These are phyloP conservation scores for Eucalyptus cladocalyx DNA, from an alignment of 345 rosid species.

Conservation along the genomic window DNA sequence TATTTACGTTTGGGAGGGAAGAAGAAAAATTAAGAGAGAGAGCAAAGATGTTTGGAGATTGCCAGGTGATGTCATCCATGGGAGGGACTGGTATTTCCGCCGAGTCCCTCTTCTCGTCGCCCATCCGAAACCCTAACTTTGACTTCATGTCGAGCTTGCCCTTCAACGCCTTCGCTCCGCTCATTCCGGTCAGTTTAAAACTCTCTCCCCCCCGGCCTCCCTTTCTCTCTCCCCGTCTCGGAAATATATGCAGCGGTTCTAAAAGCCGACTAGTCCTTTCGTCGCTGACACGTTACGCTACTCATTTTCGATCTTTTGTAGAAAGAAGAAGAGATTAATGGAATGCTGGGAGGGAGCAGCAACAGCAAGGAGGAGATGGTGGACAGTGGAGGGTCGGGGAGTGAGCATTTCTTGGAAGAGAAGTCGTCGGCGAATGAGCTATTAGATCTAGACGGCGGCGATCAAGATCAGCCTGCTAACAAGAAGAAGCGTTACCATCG, in stretches of 20 bases:
- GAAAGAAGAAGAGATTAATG: constrained; percentile 63
- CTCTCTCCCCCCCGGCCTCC: not conserved
- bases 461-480: constrained; percentile 17
- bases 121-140: constrained; percentile 75
- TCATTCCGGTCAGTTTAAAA: constrained; percentile 40
- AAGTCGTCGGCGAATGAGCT: constrained; percentile 67
- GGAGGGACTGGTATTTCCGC: constrained; percentile 48
- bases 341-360: constrained; percentile 16
- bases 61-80: constrained; percentile 57
- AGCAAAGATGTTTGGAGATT: constrained; percentile 50
- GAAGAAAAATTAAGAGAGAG: not conserved
- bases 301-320: not conserved
- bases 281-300: not conserved
- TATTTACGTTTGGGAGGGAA: not conserved
- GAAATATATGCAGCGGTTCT: not conserved
- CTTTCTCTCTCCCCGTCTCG: not conserved
- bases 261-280: not conserved
- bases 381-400: constrained; percentile 72
- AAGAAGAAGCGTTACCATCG: constrained; percentile 95
- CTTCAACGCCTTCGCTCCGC: constrained; percentile 47
- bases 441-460: constrained; percentile 7
- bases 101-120: constrained; percentile 42
- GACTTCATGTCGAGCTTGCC: constrained; percentile 41
- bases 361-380: constrained; percentile 59
- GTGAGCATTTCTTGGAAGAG: constrained; percentile 48